Evolutionary conservation across 805 yeast genomes (phyloP), one percentile per base, ranked within the genome.

Genomic region (Pichia pseudocactophila): DNA sequence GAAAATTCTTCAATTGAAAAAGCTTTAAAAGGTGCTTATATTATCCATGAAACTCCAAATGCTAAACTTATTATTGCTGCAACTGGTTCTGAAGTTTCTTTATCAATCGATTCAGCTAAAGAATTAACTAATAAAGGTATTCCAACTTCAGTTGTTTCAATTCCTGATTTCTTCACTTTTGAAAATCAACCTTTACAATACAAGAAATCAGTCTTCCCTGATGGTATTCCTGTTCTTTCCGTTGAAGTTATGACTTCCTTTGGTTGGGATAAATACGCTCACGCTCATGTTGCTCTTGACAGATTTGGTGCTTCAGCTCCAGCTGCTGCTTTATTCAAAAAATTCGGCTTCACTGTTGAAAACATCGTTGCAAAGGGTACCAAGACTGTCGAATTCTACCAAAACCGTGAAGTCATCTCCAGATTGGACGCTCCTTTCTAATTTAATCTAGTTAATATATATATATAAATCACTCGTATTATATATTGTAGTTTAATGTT

Each of bases 251-350:
- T 87, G 79, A 68, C 95, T 44, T 79, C 96, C 42, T 71, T 75
- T 56, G 96, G 96, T 45, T 92, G 98, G 98, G 72, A 81, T 57
- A 84, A 80, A 68, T 92, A 88, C 74, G 78, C 97, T 46, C 98
- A 92, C 71, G 94, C 84, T 73, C 95, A 88, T 67, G 86, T 90
- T 59, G 96, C 97, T 69, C 74, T 92, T 61, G 79, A 87, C 78
- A 79, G 86, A 71, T 92, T 92, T 63, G 98, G 98, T 76, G 92
- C 89, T 49, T 88, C 97, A 47, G 98, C 95, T 64, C 83, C 85
- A 65, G 92, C 82, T 61, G 66, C 69, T 45, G 86, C 83, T 50
- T 75, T 90, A 49, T 92, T 80, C 81, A 77, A 85, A 68, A 70
- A 60, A 71, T 85, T 90, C 56, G 96, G 76, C 53, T 92, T 92